Conservation (phyloP, 75 land plant species). For the Picea glauca region DNA sequence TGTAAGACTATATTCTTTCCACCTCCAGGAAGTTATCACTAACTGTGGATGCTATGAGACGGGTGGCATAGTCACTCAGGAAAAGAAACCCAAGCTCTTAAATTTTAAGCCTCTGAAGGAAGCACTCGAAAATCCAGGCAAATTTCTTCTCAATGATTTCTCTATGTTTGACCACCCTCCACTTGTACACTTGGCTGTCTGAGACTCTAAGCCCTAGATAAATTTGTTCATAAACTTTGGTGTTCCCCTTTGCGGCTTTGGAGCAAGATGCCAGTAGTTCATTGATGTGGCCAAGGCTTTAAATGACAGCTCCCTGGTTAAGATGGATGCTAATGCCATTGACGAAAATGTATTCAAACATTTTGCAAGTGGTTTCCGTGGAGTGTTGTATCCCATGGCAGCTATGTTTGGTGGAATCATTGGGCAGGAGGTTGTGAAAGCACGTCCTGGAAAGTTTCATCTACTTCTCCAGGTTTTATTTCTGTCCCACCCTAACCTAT, state of each 20-base stretch:
- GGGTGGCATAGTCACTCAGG: slow-evolving; percentile 97
- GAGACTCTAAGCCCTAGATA: slow-evolving; percentile 86
- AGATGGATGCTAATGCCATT: slow-evolving; percentile 44
- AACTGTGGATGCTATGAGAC: slow-evolving; percentile 59
- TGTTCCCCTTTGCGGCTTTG: slow-evolving; percentile 70
- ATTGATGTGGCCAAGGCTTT: slow-evolving; percentile 31
- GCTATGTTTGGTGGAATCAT: slow-evolving; percentile 96
- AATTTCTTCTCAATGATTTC: slow-evolving; percentile 88
- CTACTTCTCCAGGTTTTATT: slow-evolving; percentile 70
- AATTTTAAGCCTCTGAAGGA: slow-evolving; percentile 70
- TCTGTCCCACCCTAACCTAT: too few relatives aligned
- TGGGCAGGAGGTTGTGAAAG: slow-evolving; percentile 92
- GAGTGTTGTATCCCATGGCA: slow-evolving; percentile 91
- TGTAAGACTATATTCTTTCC: slow-evolving; percentile 74
- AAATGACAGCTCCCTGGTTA: slow-evolving; percentile 44
- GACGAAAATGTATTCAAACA: slow-evolving; percentile 49
- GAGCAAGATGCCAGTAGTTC: slow-evolving; percentile 57
- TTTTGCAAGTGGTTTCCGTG: slow-evolving; percentile 79
- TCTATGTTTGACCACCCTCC: slow-evolving; percentile 86
- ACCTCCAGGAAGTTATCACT: slow-evolving; percentile 83
- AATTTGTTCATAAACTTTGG: slow-evolving; percentile 45
- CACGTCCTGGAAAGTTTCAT: slow-evolving; percentile 91
- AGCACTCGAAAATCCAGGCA: slow-evolving; percentile 71
- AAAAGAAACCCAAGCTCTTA: slow-evolving; percentile 81
- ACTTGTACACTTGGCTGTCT: slow-evolving; percentile 83